These are phyloP conservation scores for Exophiala alcalophila DNA, from an alignment of 2,329 filamentous ascomycete species.

Conservation along the genomic window DNA sequence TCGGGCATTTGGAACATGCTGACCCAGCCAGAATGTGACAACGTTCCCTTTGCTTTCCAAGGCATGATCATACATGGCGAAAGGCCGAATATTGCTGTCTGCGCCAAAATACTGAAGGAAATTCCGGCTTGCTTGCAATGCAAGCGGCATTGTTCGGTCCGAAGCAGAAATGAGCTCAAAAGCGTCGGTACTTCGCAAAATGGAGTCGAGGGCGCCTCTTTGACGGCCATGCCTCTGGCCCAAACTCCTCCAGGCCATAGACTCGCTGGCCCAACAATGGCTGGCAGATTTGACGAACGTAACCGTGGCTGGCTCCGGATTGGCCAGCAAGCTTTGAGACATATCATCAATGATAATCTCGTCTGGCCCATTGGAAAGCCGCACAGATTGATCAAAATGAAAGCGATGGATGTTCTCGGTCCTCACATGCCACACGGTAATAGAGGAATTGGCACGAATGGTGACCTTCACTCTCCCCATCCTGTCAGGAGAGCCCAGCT, in stretches of 20 bases:
- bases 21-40: constrained; percentile 38
- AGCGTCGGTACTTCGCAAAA: constrained; percentile 45
- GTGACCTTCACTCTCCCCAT: constrained; percentile 49
- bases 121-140: constrained; percentile 56
- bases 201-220: constrained; percentile 52
- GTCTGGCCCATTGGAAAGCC: constrained; percentile 10
- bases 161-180: constrained; percentile 27
- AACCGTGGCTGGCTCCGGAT: constrained; percentile 12
- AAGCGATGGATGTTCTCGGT: constrained; percentile 47
- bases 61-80: constrained; percentile 4
- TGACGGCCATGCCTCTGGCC: constrained; percentile 46
- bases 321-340: constrained; percentile 23
- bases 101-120: constrained; percentile 58
- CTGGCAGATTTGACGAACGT: constrained; percentile 32
- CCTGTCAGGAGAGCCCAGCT: constrained; percentile 50
- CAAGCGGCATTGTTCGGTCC: constrained; percentile 37
- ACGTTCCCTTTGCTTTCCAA: constrained; percentile 42
- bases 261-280: constrained; percentile 29
- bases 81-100: constrained; percentile 44
- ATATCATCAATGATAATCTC: constrained; percentile 20
- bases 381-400: constrained; percentile 31
- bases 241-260: constrained; percentile 32
- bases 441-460: constrained; percentile 1
- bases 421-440: constrained; percentile 38
- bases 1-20: constrained; percentile 24